A percentile compares a stretch with the other conserved stretches of the same genome.
phyloP scores from a whole-genome alignment of 78 protist species.

The Planoprotostelium fungivorum region DNA sequence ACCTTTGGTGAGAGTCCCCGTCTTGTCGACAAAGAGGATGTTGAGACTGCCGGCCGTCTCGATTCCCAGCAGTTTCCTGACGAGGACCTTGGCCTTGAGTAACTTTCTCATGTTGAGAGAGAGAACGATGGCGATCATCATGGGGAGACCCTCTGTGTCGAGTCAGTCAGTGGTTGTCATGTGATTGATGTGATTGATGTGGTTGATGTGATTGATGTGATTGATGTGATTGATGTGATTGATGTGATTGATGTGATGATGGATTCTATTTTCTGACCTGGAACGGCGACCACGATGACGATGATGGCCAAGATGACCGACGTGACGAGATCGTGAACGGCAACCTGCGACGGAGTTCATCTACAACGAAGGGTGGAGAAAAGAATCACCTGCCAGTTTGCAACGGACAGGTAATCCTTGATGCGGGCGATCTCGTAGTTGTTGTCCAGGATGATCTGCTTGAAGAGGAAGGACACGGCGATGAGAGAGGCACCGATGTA shows the following conservation, averaged over 20 bases:
- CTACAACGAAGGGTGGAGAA: background rate
- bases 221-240: too few species aligned
- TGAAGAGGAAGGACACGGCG: conserved; percentile 63
- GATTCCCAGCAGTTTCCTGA: conserved; percentile 65
- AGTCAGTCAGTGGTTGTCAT: background rate
- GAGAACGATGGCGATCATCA: conserved; percentile 73
- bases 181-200: conserved; percentile 4
- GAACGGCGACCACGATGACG: conserved; percentile 68
- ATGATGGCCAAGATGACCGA: conserved; percentile 67
- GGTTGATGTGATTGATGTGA: background rate
- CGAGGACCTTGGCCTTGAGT: conserved; percentile 60
- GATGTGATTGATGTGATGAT: background rate
- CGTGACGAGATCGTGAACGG: conserved; percentile 55
- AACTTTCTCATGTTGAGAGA: conserved; percentile 69
- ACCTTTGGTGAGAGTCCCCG: conserved; percentile 76
- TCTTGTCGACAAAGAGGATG: conserved; percentile 63
- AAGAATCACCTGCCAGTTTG: background rate
- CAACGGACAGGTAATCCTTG: conserved; percentile 12
- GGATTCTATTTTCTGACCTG: conserved; percentile 15
- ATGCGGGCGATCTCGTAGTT: conserved; percentile 25
- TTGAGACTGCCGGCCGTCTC: conserved; percentile 72
- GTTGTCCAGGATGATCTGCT: conserved; percentile 63
- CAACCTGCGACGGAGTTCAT: conserved; percentile 26
- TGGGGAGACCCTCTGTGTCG: conserved; percentile 60
- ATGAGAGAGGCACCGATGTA: conserved; percentile 64